Evolutionary conservation across 164 flowering plant genomes (phyloP).

Genomic region (Sedum album): DNA sequence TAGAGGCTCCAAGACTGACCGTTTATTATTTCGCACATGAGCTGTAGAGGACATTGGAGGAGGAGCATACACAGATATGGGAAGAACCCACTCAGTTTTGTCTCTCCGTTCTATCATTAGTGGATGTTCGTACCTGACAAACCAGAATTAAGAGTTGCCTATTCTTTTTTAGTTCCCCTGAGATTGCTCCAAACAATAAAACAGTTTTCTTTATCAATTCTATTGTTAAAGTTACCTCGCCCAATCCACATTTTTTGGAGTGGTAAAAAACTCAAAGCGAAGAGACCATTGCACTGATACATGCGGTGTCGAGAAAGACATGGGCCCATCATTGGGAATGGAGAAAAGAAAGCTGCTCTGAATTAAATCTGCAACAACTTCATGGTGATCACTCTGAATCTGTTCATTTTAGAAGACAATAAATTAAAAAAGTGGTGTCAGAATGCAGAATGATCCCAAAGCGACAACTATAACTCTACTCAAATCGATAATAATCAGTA

Average conservation of each 20-base stretch:
- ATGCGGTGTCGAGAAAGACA: conserved; percentile 84
- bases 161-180: background rate
- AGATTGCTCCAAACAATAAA: background rate
- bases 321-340: conserved; percentile 95
- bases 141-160: background rate
- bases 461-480: background rate
- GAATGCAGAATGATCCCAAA: background rate
- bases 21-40: conserved; percentile 43
- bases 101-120: conserved; percentile 87
- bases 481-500: background rate
- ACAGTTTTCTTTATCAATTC: background rate
- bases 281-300: conserved; percentile 90
- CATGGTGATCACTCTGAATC: conserved; percentile 94
- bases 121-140: conserved; percentile 54
- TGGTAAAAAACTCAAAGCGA: conserved; percentile 88
- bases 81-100: conserved; percentile 92
- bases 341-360: conserved; percentile 95
- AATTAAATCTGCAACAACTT: conserved; percentile 90
- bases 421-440: background rate
- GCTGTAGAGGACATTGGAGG: conserved; percentile 48
- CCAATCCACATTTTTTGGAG: conserved; percentile 83
- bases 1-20: conserved; percentile 48
- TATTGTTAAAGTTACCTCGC: conserved; percentile 42
- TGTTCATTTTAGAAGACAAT: conserved; percentile 14
- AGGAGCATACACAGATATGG: conserved; percentile 90